These are phyloP conservation scores for Botrytis paeoniae DNA, from an alignment of 2,329 filamentous ascomycete genomes.

Conservation along the genomic window DNA sequence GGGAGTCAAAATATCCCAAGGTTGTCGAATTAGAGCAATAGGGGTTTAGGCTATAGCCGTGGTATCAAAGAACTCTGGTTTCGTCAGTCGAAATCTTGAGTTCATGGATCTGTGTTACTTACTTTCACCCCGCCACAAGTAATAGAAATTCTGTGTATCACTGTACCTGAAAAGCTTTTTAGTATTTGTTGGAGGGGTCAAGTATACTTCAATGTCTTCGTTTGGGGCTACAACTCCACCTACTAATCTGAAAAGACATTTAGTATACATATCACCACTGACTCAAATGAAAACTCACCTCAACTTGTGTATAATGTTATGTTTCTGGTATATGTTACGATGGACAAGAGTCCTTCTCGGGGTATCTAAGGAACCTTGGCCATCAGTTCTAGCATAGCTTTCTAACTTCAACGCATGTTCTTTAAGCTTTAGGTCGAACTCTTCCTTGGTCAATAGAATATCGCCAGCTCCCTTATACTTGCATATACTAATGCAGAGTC, in stretches of 20 bases:
- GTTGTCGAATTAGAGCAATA: not conserved
- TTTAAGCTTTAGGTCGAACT: not conserved
- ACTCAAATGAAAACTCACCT: not conserved
- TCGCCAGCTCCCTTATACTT: conserved; percentile 5
- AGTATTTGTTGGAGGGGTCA: not conserved
- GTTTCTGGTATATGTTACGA: not conserved
- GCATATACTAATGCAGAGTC: not conserved
- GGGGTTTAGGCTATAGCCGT: conserved; percentile 5
- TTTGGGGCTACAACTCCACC: not conserved
- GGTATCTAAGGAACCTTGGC: not conserved
- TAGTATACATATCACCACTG: not conserved
- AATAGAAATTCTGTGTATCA: not conserved
- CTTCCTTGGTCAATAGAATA: not conserved
- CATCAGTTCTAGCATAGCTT: not conserved
- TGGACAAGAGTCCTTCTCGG: not conserved
- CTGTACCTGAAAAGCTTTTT: not conserved
- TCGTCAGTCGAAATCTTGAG: not conserved
- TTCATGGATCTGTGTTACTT: not conserved
- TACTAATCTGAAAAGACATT: not conserved
- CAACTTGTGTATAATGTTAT: conserved; percentile 7
- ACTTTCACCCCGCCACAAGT: conserved; percentile 8
- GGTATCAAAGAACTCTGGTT: conserved; percentile 9
- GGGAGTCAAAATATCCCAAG: not conserved
- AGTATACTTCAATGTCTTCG: not conserved
- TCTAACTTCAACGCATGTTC: not conserved